Evolutionary conservation across 2,329 filamentous ascomycete species (phyloP).

Genomic region (Xylariaceae sp.): DNA sequence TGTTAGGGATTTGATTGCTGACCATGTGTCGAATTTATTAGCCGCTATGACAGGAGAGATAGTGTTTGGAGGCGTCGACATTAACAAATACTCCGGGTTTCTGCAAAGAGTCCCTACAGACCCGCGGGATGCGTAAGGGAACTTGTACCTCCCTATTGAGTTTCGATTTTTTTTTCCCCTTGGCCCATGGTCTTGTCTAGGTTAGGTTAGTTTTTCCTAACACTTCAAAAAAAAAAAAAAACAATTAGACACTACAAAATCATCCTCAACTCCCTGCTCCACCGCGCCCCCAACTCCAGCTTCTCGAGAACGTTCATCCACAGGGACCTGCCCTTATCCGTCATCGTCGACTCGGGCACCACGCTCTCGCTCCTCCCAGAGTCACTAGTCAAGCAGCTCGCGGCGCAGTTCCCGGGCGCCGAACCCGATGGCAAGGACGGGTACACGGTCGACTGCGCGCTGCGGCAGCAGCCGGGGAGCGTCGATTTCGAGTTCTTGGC

Average conservation of each 20-base stretch:
- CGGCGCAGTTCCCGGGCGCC: constrained; percentile 37
- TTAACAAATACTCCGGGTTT: constrained; percentile 44
- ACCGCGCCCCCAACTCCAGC: constrained; percentile 15
- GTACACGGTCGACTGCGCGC: constrained; percentile 40
- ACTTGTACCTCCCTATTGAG: too few relatives aligned
- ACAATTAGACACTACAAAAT: constrained; percentile 27
- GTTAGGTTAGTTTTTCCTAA: too few relatives aligned
- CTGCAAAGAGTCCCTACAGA: constrained; percentile 41
- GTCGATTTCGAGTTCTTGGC: constrained; percentile 43
- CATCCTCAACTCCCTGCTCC: constrained; percentile 20
- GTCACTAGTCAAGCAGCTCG: constrained; percentile 37
- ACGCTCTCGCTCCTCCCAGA: constrained; percentile 44
- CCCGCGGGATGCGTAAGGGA: constrained; percentile 30
- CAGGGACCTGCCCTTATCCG: constrained; percentile 31
- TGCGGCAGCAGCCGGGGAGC: constrained; percentile 33
- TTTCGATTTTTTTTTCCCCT: too few relatives aligned
- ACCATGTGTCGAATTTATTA: constrained; percentile 1
- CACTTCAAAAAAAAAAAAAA: too few relatives aligned
- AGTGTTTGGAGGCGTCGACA: constrained; percentile 50
- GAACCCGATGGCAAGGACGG: constrained; percentile 36
- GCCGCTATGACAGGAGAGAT: constrained; percentile 41
- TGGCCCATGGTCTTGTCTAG: too few relatives aligned
- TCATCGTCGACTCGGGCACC: constrained; percentile 49
- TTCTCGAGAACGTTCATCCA: constrained; percentile 12
- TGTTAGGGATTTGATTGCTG: not conserved